These are phyloP conservation scores for Nothomitra cinnamomea DNA, from an alignment of 2,329 filamentous ascomycete species.

Conservation along the genomic window DNA sequence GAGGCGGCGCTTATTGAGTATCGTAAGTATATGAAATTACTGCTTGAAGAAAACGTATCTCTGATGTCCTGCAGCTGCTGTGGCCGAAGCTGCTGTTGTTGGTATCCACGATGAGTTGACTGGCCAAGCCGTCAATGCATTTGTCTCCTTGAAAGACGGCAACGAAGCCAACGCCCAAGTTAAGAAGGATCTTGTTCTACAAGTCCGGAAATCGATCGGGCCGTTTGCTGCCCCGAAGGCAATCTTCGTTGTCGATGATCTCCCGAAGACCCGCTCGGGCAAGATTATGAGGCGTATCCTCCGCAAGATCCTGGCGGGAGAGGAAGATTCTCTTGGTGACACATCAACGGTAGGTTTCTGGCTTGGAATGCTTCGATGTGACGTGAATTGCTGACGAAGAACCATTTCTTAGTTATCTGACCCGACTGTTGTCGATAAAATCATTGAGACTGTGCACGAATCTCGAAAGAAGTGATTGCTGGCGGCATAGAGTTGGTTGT, in stretches of 20 bases:
- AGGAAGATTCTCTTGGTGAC: slow-evolving; percentile 93
- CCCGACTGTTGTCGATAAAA: slow-evolving; percentile 73
- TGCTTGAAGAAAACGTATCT: neutral
- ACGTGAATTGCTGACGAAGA: neutral
- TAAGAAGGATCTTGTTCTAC: slow-evolving; percentile 82
- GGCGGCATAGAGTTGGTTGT: neutral
- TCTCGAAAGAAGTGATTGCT: slow-evolving; percentile 13
- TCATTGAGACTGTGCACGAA: slow-evolving; percentile 65
- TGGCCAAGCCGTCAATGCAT: slow-evolving; percentile 93
- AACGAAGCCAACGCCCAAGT: slow-evolving; percentile 61
- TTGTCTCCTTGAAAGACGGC: slow-evolving; percentile 80
- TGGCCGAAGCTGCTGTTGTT: slow-evolving; percentile 90
- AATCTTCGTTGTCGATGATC: slow-evolving; percentile 76
- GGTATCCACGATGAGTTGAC: slow-evolving; percentile 87
- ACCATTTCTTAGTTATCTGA: slow-evolving; percentile 54
- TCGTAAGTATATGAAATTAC: slow-evolving; percentile 24
- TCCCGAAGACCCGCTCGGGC: slow-evolving; percentile 91
- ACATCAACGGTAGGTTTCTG: slow-evolving; percentile 58
- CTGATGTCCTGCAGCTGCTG: slow-evolving; percentile 31
- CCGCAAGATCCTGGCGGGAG: slow-evolving; percentile 90
- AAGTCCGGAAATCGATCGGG: slow-evolving; percentile 93
- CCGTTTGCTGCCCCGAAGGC: slow-evolving; percentile 94
- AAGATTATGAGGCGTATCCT: slow-evolving; percentile 99
- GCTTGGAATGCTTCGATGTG: slow-evolving; percentile 3
- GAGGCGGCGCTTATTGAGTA: slow-evolving; percentile 94